phyloP scores from a whole-genome alignment of 108 stramenopile species.

The Conticribra weissflogii region DNA sequence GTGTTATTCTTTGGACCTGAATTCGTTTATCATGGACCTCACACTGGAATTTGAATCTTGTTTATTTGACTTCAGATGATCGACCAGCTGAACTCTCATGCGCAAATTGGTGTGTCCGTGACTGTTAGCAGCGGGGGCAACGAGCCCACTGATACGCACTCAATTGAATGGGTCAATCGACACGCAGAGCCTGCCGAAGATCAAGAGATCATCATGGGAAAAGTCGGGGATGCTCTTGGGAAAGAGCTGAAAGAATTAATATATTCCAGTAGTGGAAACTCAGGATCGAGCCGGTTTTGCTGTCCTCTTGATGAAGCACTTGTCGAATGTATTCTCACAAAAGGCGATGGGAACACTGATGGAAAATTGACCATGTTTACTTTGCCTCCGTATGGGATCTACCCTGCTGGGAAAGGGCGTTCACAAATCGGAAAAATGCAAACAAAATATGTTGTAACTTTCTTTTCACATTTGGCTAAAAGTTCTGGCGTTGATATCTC shows the following conservation, averaged over 20 bases:
- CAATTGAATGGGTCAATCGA: slow-evolving; percentile 50
- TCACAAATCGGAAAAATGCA: slow-evolving; percentile 66
- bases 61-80: slow-evolving; percentile 59
- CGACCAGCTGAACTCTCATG: slow-evolving; percentile 90
- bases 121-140: slow-evolving; percentile 34
- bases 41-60: not conserved
- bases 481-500: slow-evolving; percentile 55
- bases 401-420: slow-evolving; percentile 67
- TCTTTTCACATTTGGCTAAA: slow-evolving; percentile 60
- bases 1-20: not conserved
- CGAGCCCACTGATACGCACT: slow-evolving; percentile 6
- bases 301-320: slow-evolving; percentile 90
- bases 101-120: slow-evolving; percentile 78
- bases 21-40: not conserved
- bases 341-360: slow-evolving; percentile 8
- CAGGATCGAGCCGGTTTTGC: slow-evolving; percentile 57
- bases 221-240: slow-evolving; percentile 70
- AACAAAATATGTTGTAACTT: slow-evolving; percentile 53
- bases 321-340: slow-evolving; percentile 68
- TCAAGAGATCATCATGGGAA: slow-evolving; percentile 47
- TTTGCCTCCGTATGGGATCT: slow-evolving; percentile 78
- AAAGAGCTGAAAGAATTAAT: slow-evolving; percentile 36
- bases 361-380: slow-evolving; percentile 40
- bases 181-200: slow-evolving; percentile 43
- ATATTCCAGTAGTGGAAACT: not conserved